Base-by-base conservation (phyloP, 352 stramenopile species). In the Sclerospora graminicola region DNA sequence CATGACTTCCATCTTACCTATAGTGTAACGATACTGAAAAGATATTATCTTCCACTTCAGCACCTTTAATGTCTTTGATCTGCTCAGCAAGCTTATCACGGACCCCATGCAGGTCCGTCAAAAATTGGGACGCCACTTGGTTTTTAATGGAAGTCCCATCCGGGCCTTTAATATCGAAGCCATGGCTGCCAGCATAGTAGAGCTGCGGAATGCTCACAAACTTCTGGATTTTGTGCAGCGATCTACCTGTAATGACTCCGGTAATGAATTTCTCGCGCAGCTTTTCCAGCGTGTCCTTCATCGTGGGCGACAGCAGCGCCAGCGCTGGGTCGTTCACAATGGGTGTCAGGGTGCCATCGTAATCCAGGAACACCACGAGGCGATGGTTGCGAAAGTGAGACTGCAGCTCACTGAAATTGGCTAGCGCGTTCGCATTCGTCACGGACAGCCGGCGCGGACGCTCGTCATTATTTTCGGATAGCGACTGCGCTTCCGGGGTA, bases 1-100 rank as follows among this genome's bases (percentile, higher is more conserved):
- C 33, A 19, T 11, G 14, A 10, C 15, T n/a, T 15, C 24, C 32
- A 39, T 30, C 48, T 16, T 64, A 94, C 66, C 84, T 54, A 46
- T 93, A 95, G 48, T 95, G 84, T 29, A 95, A 51, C 41, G 84
- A 94, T 24, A 95, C 65, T 1, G 78, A 91, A 39, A 89, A 95
- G 2, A 91, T 57, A 49, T 95, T 95, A 57, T 95, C 83, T 51
- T 95, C 84, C 20, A 95, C 80, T 41, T 82, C 62, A 1, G 81
- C 75, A n/a, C 75, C 71, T 7, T 59, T 43, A 24, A 89, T 68
- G 8, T 51, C 57, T n/a, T n/a, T n/a, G n/a, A n/a, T n/a, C n/a
- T n/a, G n/a, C n/a, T n/a, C n/a, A n/a, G n/a, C n/a, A n/a, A n/a
- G n/a, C n/a, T n/a, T n/a, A n/a, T n/a, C n/a, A n/a, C n/a, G n/a